Percentiles rank a stretch among this genome's conserved stretches.
Evolutionary conservation across 78 protist genomes (phyloP).

Genomic region (Dictyostelium citrinum): DNA sequence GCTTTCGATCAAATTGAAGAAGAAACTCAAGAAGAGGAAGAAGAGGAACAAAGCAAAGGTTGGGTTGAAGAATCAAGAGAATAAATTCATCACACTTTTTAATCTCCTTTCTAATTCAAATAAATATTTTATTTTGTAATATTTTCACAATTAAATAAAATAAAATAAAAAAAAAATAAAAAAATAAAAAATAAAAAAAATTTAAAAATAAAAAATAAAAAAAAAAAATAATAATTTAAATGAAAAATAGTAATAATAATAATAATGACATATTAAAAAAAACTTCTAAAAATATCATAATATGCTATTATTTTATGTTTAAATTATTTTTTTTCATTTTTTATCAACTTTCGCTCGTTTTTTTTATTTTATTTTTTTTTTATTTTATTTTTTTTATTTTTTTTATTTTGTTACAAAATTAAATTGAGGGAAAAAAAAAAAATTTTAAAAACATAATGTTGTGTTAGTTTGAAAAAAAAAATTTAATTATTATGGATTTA

Average conservation of each 20-base stretch:
- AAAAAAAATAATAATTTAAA: background rate
- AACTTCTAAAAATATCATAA: too few species aligned
- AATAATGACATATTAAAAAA: too few species aligned
- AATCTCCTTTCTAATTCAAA: background rate
- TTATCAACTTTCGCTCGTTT: background rate
- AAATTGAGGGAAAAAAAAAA: background rate
- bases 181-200: background rate
- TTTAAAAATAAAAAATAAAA: background rate
- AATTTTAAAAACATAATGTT: too few species aligned
- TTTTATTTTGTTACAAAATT: background rate
- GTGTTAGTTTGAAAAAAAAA: too few species aligned
- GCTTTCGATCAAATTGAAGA: constrained; percentile 68
- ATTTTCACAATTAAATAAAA: background rate
- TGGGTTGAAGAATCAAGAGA: constrained; percentile 68
- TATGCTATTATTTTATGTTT: too few species aligned
- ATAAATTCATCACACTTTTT: background rate
- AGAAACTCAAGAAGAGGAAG: constrained; percentile 59
- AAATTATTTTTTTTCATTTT: too few species aligned
- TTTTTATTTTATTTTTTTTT: background rate
- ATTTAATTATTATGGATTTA: constrained; percentile 30
- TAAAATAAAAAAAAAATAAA: background rate
- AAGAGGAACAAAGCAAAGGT: constrained; percentile 64
- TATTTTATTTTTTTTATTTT: background rate
- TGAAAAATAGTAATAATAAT: too few species aligned
- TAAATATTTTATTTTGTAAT: background rate